Percentiles rank a stretch among this genome's conserved stretches.
phyloP scores from a whole-genome alignment of 805 yeast genomes.

The Myxozyma lipomycoides region DNA sequence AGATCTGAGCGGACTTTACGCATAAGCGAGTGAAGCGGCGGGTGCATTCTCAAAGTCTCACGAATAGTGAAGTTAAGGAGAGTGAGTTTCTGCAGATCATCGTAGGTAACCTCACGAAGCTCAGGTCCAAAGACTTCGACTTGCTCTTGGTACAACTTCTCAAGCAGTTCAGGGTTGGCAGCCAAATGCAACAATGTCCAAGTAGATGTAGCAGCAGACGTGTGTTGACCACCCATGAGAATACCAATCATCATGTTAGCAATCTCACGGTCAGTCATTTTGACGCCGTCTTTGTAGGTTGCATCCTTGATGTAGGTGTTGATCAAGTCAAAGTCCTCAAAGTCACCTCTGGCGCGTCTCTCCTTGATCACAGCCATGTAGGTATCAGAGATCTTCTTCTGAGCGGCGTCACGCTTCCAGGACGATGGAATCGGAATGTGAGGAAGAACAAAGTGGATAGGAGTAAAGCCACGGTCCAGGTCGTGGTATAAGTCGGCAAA shows the following conservation, averaged over 20 bases:
- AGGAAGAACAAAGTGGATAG: conserved; percentile 92
- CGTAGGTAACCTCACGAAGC: conserved; percentile 63
- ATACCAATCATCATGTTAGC: conserved; percentile 92
- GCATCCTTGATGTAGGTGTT: conserved; percentile 80
- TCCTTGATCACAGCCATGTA: conserved; percentile 72
- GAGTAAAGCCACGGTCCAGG: conserved; percentile 95
- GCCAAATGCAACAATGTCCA: conserved; percentile 92
- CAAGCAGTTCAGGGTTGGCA: conserved; percentile 79
- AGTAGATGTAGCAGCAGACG: conserved; percentile 92
- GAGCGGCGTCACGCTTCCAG: conserved; percentile 83
- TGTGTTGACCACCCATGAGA: conserved; percentile 98
- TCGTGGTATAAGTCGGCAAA: conserved; percentile 86
- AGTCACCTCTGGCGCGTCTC: conserved; percentile 71
- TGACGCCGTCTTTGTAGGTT: conserved; percentile 87
- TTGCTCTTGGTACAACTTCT: conserved; percentile 74
- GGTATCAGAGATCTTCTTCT: conserved; percentile 69
- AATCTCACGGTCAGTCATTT: conserved; percentile 92
- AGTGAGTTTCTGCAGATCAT: conserved; percentile 76
- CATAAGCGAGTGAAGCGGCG: conserved; percentile 94
- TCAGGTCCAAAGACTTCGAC: conserved; percentile 49
- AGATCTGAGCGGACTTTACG: conserved; percentile 80
- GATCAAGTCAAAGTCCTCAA: conserved; percentile 76
- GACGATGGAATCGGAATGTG: conserved; percentile 85
- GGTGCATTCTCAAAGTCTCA: conserved; percentile 92
- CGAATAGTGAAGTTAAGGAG: conserved; percentile 77